phyloP scores from a whole-genome alignment of 2,329 filamentous ascomycete genomes.

The Apiospora aurea region DNA sequence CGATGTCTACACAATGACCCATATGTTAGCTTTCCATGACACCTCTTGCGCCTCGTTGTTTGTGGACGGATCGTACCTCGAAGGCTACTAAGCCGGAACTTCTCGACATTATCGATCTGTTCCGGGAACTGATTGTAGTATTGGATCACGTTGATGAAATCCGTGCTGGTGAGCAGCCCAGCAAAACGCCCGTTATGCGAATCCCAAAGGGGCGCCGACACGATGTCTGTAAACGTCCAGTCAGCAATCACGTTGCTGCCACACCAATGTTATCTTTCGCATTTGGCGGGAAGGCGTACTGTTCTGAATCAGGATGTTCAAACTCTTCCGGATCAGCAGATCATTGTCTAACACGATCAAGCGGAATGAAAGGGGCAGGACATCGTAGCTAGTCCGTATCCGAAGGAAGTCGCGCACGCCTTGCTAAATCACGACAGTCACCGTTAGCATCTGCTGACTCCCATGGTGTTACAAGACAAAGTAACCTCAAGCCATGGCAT shows the following conservation, averaged over 20 bases:
- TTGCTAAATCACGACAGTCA: conserved; percentile 60
- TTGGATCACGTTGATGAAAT: conserved; percentile 98
- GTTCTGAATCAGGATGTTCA: conserved; percentile 95
- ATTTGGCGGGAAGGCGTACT: conserved; percentile 58
- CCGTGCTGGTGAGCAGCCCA: conserved; percentile 90
- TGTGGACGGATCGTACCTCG: conserved; percentile 68
- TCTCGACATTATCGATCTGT: conserved; percentile 86
- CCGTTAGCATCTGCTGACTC: conserved; percentile 17
- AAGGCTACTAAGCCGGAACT: conserved; percentile 90
- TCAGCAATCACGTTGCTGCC: conserved; percentile 22
- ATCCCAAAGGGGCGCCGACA: conserved; percentile 97
- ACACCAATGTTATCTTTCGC: neutral
- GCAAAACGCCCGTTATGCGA: conserved; percentile 92
- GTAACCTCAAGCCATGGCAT: conserved; percentile 16
- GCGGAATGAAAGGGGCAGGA: conserved; percentile 93
- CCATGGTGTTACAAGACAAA: conserved; percentile 18
- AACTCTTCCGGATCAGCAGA: conserved; percentile 93
- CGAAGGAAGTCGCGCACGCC: conserved; percentile 95
- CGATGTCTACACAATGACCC: conserved; percentile 72
- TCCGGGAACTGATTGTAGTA: conserved; percentile 99
- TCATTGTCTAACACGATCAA: conserved; percentile 96
- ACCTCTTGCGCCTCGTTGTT: neutral
- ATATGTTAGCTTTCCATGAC: conserved; percentile 27
- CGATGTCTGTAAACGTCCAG: conserved; percentile 72
- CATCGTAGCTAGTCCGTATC: conserved; percentile 96